Evolutionary conservation across 495 filamentous ascomycete genomes (phyloP), one percentile per base, ranked within the genome.

Genomic region (Hypoxylon intermedium): DNA sequence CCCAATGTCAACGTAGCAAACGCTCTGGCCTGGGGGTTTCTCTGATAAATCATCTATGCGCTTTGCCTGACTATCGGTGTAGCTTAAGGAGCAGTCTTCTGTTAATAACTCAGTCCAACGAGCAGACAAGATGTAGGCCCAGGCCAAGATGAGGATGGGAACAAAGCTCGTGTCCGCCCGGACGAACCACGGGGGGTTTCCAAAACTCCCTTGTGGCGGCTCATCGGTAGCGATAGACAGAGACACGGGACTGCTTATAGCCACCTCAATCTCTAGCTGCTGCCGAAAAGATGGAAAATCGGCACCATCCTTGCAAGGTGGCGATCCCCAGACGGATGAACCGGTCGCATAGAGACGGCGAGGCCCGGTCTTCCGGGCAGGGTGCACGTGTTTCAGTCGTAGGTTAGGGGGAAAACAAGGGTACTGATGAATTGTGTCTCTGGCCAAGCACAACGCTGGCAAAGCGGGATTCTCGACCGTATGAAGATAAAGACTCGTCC

Each of bases 161-260:
- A 69, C 59, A 60, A 71, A 74, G 2, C 75, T 76, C 62, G 79
- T 75, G 54, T 52, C 36, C 1, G 9, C 11, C 11, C 34, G 13
- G 34, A 16, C 11, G n/a, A 38, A 38, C 34, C 34, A 38, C n/a
- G 34, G 13, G 11, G 34, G 5, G 13, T 3, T 5, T n/a, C 13
- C n/a, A 16, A 38, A 13, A 38, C 13, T 12, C 34, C n/a, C 13
- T 5, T 38, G 11, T 38, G 34, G 34, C n/a, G 34, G 9, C 34
- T 38, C 34, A 30, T 30, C 26, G 26, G 9, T 30, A 12, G 34
- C 34, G 13, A 38, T 13, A 16, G 34, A 38, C 13, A 38, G 13
- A 12, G 34, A 38, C 11, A 38, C 11, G n/a, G 34, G 34, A n/a
- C 13, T 16, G 34, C 13, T 38, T 16, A 16, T 38, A 38, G 34